Base-by-base conservation (phyloP, 2,329 filamentous ascomycete genomes). In the Fusarium equiseti region DNA sequence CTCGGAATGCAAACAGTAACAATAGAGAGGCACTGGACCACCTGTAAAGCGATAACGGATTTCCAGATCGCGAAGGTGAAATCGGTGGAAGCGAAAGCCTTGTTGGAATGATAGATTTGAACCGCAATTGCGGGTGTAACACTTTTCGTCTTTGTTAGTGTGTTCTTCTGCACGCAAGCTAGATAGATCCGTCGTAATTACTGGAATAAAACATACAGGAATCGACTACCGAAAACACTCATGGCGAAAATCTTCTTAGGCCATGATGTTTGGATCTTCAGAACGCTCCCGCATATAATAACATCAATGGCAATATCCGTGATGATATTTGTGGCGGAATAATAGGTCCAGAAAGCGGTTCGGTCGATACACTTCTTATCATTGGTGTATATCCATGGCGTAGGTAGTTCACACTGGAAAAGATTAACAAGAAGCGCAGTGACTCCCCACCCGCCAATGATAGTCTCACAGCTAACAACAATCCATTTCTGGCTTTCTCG, bases 161-260 rank as follows among this genome's bases (percentile, higher is more conserved):
- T 12, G n/a, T 29, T 48, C 26, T 48, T 24, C 18, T 48, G 4
- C 16, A 48, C 9, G 16, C 16, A 18, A 18, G 44, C 44, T 29
- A n/a, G 20, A 26, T 0, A 50, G 29, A 12, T 50, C 15, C 10
- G 11, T n/a, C 29, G 22, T 15, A 18, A 24, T 18, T 44, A 5
- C 35, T 8, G 35, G 15, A 18, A 26, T 44, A 20, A 18, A 8
- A 24, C 42, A 24, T 10, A 44, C 42, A 44, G 15, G 8, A 44
- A 26, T 16, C 42, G 73, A 29, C 76, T 76, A 0, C 77, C 77
- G 38, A 78, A 78, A 8, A 78, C 77, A 8, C 69, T 53, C 29
- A 78, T 77, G 5, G 78, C 76, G 8, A 78, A 40, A 0, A 63
- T 56, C 65, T 75, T 77, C 53, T 78, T 78, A 2, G 66, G 63